A percentile compares a stretch with the other conserved stretches of the same genome.
phyloP scores from a whole-genome alignment of 495 filamentous ascomycete genomes.

The Penicillium samsonianum region DNA sequence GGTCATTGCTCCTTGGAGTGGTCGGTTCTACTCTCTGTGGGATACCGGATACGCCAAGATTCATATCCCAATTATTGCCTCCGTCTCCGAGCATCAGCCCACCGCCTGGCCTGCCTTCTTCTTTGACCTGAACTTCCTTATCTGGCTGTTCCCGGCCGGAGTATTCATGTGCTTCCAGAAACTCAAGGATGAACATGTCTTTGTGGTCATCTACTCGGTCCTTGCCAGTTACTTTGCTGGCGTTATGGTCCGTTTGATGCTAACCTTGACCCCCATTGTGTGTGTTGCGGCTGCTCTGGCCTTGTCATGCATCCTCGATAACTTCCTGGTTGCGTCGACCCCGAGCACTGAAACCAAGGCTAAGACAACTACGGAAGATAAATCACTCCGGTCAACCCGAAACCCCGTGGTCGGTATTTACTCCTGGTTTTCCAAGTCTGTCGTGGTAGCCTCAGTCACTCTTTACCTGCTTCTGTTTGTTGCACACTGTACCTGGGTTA shows the following conservation, averaged over 20 bases:
- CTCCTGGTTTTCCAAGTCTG: conserved; percentile 72
- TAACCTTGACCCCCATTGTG: conserved; percentile 94
- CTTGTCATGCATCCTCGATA: conserved; percentile 85
- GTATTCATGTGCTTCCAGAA: conserved; percentile 97
- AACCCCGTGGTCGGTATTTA: conserved; percentile 82
- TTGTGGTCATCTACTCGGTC: conserved; percentile 94
- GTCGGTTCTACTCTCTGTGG: conserved; percentile 99
- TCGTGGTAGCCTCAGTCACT: conserved; percentile 68
- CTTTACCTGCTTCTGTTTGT: conserved; percentile 91
- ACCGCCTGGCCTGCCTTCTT: conserved; percentile 99
- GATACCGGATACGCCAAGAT: conserved; percentile 99
- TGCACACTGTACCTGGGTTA: conserved; percentile 98
- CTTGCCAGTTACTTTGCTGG: conserved; percentile 97
- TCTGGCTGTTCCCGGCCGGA: conserved; percentile 98
- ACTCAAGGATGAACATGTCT: conserved; percentile 95
- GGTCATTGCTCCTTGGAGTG: conserved; percentile 95
- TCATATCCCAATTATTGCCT: conserved; percentile 99
- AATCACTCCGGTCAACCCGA: conserved; percentile 67
- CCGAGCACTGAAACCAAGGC: conserved; percentile 48
- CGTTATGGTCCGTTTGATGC: conserved; percentile 99
- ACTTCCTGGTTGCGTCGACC: conserved; percentile 66
- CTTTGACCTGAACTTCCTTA: conserved; percentile 96
- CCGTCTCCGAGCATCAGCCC: conserved; percentile 98
- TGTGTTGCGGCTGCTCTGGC: conserved; percentile 93
- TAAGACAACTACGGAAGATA: conserved; percentile 49